Conservation (phyloP, 805 yeast genomes). For the Ogataea ganodermae region DNA sequence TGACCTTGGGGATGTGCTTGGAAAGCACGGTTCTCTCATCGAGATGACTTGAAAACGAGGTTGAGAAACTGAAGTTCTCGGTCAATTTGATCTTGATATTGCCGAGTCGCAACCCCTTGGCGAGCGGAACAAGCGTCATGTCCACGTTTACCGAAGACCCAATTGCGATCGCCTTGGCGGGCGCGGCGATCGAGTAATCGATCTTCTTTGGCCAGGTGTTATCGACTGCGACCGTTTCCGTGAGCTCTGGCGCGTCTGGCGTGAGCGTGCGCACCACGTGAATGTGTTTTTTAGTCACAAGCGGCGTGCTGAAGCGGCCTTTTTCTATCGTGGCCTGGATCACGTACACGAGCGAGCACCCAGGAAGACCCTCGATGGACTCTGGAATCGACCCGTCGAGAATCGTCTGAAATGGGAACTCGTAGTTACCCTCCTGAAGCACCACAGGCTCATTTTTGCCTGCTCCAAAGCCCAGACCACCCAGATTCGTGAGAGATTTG, state of each 20-base stretch:
- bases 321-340: constrained; percentile 81
- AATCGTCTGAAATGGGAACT: constrained; percentile 83
- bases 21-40: constrained; percentile 62
- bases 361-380: constrained; percentile 85
- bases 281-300: constrained; percentile 68
- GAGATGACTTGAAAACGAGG: constrained; percentile 56
- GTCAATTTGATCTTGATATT: constrained; percentile 65
- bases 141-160: constrained; percentile 77
- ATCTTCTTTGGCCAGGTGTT: constrained; percentile 95
- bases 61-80: constrained; percentile 63
- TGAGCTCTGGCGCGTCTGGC: constrained; percentile 80
- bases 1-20: constrained; percentile 46
- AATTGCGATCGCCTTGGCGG: constrained; percentile 85
- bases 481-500: constrained; percentile 38
- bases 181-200: constrained; percentile 84
- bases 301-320: constrained; percentile 68
- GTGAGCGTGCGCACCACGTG: constrained; percentile 85
- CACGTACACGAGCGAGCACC: constrained; percentile 71
- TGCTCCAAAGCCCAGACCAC: constrained; percentile 24
- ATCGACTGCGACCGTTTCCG: constrained; percentile 91
- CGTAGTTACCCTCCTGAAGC: constrained; percentile 77
- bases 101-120: constrained; percentile 80
- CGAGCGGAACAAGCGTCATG: constrained; percentile 72
- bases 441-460: constrained; percentile 37
- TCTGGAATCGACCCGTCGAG: constrained; percentile 86